Percentiles rank a stretch among this genome's conserved stretches.
Conservation (phyloP, 2,329 filamentous ascomycete species). For the Diaporthe citri region DNA sequence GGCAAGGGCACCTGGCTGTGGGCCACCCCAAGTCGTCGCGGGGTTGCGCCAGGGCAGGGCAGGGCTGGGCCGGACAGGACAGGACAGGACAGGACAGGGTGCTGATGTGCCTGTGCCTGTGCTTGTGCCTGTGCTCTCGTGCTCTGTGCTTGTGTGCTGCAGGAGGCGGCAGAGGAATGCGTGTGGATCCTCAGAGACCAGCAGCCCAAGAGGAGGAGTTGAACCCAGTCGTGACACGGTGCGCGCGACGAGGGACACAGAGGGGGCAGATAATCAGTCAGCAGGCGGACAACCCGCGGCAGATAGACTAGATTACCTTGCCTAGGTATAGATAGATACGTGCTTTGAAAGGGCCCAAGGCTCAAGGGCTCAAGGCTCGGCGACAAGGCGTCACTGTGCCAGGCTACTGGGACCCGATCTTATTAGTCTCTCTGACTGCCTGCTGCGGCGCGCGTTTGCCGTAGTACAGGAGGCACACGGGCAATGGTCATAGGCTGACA, state of each 20-base stretch:
- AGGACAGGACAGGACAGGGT: conserved; percentile 11
- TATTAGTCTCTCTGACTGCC: background rate
- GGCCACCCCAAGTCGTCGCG: conserved; percentile 6
- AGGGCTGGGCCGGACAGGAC: background rate
- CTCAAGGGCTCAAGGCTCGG: background rate
- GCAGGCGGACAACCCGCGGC: background rate
- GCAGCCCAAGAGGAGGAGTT: background rate
- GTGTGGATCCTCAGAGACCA: conserved; percentile 21
- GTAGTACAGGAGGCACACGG: background rate
- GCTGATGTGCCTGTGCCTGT: background rate
- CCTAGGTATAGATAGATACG: background rate
- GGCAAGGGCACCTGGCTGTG: conserved; percentile 28
- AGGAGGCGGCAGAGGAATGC: conserved; percentile 11
- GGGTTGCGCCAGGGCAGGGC: conserved; percentile 26
- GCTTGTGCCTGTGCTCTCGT: background rate
- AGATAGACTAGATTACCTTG: background rate
- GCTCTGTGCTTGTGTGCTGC: conserved; percentile 7
- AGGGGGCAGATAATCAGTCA: background rate
- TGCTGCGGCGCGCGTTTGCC: conserved; percentile 4
- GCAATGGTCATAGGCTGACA: background rate
- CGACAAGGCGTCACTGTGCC: conserved; percentile 15
- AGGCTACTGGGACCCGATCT: conserved; percentile 19
- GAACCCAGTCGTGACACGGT: background rate
- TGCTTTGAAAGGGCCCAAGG: background rate
- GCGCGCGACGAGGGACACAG: background rate